Evolutionary conservation across 192 early-diverging fungal genomes (phyloP).

Genomic region (Mortierella alpina): DNA sequence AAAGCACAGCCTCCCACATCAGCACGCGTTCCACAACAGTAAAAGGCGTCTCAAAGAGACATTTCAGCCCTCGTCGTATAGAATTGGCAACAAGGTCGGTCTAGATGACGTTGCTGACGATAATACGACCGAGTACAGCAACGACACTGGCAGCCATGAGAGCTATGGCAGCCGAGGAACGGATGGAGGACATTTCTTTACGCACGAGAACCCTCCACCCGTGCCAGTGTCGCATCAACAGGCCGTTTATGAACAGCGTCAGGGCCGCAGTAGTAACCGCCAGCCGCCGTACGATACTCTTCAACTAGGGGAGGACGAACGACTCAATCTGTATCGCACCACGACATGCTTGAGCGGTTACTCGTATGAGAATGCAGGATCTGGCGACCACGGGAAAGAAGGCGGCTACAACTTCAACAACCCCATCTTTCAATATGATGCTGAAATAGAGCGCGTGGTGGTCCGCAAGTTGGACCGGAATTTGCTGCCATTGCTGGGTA

Average conservation of each 20-base stretch:
- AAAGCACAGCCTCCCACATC: too few species aligned
- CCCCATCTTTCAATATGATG: constrained; percentile 17
- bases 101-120: too few species aligned
- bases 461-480: constrained; percentile 64
- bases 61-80: too few species aligned
- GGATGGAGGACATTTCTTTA: not conserved
- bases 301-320: not conserved
- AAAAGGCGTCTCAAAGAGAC: too few species aligned
- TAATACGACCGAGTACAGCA: not conserved
- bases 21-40: too few species aligned
- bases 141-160: not conserved
- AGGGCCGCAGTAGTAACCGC: not conserved
- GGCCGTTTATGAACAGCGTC: too few species aligned
- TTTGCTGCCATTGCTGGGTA: constrained; percentile 69
- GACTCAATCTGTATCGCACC: constrained; percentile 26
- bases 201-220: not conserved
- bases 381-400: not conserved
- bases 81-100: too few species aligned
- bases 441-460: constrained; percentile 51
- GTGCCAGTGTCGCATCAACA: not conserved
- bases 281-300: not conserved
- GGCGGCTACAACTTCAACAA: not conserved
- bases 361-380: not conserved
- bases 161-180: constrained; percentile 3
- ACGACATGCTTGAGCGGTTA: constrained; percentile 1